Evolutionary conservation across 2,329 filamentous ascomycete species (phyloP).

Genomic region (Colletotrichum sp.): DNA sequence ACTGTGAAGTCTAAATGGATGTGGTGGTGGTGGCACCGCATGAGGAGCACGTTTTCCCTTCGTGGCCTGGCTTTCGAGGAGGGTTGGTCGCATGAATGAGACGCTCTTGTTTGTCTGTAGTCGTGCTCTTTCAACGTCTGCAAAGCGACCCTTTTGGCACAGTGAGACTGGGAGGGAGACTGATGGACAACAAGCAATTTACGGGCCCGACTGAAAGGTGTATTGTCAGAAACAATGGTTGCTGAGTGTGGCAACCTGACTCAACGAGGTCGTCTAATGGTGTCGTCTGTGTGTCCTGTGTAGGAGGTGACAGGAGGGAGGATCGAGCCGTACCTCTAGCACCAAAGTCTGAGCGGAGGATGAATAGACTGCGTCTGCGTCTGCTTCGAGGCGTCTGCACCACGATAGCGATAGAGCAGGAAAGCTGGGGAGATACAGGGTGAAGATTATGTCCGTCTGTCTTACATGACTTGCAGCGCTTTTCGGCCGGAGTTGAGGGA

Average conservation of each 20-base stretch:
- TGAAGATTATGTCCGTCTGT: not conserved
- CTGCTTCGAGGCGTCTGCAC: not conserved
- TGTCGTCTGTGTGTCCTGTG: not conserved
- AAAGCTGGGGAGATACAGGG: not conserved
- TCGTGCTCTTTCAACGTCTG: not conserved
- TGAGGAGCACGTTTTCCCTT: not conserved
- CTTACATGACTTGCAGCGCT: constrained; percentile 7
- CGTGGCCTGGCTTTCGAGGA: not conserved
- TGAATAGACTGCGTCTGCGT: not conserved
- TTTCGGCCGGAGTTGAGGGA: constrained; percentile 11
- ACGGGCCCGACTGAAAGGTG: not conserved
- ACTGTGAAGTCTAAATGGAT: not conserved
- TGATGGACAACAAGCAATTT: not conserved
- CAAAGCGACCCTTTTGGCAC: not conserved
- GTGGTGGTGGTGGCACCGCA: not conserved
- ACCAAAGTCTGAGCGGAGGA: not conserved
- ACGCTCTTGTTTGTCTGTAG: not conserved
- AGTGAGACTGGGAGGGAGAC: not conserved
- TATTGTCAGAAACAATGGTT: not conserved
- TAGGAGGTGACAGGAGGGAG: constrained; percentile 4
- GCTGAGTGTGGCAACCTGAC: not conserved
- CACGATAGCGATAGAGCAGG: not conserved
- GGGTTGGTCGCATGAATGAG: not conserved
- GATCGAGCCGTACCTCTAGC: constrained; percentile 1
- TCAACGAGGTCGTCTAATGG: not conserved